Evolutionary conservation across 208 protist species (phyloP), one percentile per base, ranked within the genome.

Genomic region (Crithidia fasciculata): DNA sequence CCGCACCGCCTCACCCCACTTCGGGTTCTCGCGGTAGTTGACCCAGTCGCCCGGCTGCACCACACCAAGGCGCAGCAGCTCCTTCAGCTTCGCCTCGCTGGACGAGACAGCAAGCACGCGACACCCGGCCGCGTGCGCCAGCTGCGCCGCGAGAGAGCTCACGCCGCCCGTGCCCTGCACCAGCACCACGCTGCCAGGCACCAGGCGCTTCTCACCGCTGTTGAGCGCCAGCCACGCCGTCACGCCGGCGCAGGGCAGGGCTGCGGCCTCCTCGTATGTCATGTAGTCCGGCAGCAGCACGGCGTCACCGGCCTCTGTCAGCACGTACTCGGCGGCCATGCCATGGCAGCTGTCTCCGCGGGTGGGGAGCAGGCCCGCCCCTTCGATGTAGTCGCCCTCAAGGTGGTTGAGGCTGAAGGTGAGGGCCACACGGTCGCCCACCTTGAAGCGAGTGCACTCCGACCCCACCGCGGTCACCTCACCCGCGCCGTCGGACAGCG

Each of bases 101-200:
- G 68, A 79, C 52, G 68, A 80, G 43, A 76, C 52, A 39, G 69
- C 79, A 15, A 83, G 65, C 43, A 80, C 79, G 53, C 70, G 76
- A 50, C 76, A 82, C 13, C 76, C 76, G 5, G 63, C 60, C 19
- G 79, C 73, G 39, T 74, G 66, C 16, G 79, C 79, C 40, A 74
- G 52, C 73, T 79, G 79, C 28, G 79, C 79, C 9, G 79, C 72
- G 28, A 80, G 79, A 19, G 62, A 66, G 50, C 73, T 83, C 47
- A 83, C 79, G 44, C 79, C 79, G 43, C 79, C 79, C 4, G 79
- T 79, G 63, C 69, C 79, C 58, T 83, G 68, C 65, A 83, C 74
- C 12, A 83, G 73, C 62, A 78, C 72, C 8, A 62, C 74, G 58
- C 60, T 65, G 59, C 72, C 78, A 4, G 78, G 78, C 39, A 76